Conservation (phyloP, 768 basidiomycete genomes). For the Tephrocybe sp. region DNA sequence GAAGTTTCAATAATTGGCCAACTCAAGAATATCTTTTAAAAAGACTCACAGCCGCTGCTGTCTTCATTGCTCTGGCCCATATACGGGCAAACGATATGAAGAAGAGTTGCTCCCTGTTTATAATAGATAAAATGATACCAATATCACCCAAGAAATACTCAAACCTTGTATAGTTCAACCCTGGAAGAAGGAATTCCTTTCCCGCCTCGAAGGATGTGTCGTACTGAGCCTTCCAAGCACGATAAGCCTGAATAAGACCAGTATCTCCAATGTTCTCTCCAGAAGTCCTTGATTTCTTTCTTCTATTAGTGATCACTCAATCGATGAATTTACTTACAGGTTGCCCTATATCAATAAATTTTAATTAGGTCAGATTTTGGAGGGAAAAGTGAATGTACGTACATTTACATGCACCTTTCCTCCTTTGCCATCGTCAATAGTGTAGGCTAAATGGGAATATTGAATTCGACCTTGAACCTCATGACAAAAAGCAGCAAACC, state of each 20-base stretch:
- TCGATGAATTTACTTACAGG: conserved; percentile 44
- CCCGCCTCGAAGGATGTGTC: conserved; percentile 55
- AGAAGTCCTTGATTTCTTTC: conserved; percentile 59
- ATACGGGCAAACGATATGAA: conserved; percentile 88
- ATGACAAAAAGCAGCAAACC: conserved; percentile 35
- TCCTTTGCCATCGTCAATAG: conserved; percentile 83
- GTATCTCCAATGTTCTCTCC: conserved; percentile 92
- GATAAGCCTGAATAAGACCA: conserved; percentile 82
- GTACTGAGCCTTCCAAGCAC: conserved; percentile 88
- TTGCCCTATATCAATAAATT: conserved; percentile 66
- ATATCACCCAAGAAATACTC: conserved; percentile 7
- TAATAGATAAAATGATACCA: conserved; percentile 2
- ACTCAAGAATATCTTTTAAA: too few relatives aligned
- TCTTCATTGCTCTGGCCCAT: conserved; percentile 84
- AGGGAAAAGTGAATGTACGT: conserved; percentile 22
- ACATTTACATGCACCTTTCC: conserved; percentile 85
- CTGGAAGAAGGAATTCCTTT: conserved; percentile 77
- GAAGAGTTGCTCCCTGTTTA: conserved; percentile 82
- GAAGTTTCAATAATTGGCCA: background rate
- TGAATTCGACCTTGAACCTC: background rate
- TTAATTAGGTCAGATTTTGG: background rate
- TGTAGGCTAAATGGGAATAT: conserved; percentile 54
- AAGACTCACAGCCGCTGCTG: conserved; percentile 66
- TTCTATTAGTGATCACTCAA: background rate
- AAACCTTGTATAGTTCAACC: conserved; percentile 72